Evolutionary conservation across 768 basidiomycete species (phyloP).

Genomic region (Punctularia strigosozonata): DNA sequence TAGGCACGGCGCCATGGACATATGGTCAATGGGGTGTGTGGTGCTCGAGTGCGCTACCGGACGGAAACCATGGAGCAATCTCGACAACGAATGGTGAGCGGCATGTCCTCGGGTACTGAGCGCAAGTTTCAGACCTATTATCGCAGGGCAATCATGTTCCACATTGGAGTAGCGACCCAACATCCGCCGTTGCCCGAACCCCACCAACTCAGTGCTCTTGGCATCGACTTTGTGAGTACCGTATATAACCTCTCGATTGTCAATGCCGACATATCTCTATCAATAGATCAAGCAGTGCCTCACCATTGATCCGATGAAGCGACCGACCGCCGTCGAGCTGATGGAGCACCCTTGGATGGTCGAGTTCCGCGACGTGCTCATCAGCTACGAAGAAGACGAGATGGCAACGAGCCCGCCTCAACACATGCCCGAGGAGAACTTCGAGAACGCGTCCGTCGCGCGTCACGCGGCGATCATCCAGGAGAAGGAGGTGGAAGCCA

Average conservation of each 20-base stretch:
- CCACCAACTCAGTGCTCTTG: conserved; percentile 75
- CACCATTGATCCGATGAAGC: conserved; percentile 70
- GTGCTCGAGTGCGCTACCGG: conserved; percentile 94
- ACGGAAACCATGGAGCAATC: conserved; percentile 95
- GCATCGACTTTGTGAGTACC: conserved; percentile 91
- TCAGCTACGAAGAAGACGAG: conserved; percentile 57
- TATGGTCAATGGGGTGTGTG: conserved; percentile 98
- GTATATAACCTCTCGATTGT: too few relatives aligned
- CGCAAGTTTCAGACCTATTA: conserved; percentile 1
- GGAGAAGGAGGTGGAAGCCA: conserved; percentile 49
- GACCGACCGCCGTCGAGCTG: conserved; percentile 79
- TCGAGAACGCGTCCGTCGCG: conserved; percentile 38
- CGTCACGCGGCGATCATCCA: conserved; percentile 44
- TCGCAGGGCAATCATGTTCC: conserved; percentile 98
- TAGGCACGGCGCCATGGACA: conserved; percentile 91
- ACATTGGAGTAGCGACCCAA: conserved; percentile 93
- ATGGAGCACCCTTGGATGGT: conserved; percentile 87
- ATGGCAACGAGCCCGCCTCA: conserved; percentile 35
- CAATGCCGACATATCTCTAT: too few relatives aligned
- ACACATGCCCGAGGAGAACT: conserved; percentile 37
- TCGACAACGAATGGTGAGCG: conserved; percentile 94
- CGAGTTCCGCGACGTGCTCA: conserved; percentile 61
- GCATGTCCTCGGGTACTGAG: too few relatives aligned
- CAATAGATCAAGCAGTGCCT: conserved; percentile 90
- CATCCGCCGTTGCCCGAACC: conserved; percentile 93